Evolutionary conservation across 805 yeast genomes (phyloP).

Genomic region (Sugiyamaella chiloensis): DNA sequence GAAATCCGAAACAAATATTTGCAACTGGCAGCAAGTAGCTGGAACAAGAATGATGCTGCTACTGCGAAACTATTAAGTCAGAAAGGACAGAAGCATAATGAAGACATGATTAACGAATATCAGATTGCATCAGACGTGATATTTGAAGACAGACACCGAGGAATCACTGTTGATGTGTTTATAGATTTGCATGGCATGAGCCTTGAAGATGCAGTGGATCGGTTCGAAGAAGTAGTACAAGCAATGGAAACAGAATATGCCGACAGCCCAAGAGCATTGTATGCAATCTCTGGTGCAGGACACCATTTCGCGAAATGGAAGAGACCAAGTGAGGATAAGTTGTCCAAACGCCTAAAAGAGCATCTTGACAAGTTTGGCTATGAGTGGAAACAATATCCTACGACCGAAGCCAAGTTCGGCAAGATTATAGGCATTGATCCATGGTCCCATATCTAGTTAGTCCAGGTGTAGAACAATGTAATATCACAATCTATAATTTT

Average conservation of each 20-base stretch:
- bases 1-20: constrained; percentile 34
- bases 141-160: constrained; percentile 23
- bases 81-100: constrained; percentile 34
- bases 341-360: constrained; percentile 31
- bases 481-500: too few relatives aligned
- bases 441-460: constrained; percentile 27
- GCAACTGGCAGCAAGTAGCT: constrained; percentile 33
- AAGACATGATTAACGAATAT: constrained; percentile 28
- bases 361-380: constrained; percentile 39
- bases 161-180: constrained; percentile 29
- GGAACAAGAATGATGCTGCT: constrained; percentile 33
- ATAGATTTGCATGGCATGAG: constrained; percentile 37
- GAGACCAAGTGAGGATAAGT: constrained; percentile 28
- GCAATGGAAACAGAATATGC: constrained; percentile 23
- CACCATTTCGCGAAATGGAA: constrained; percentile 30
- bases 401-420: constrained; percentile 35
- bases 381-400: constrained; percentile 36
- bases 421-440: constrained; percentile 42
- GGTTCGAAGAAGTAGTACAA: constrained; percentile 26
- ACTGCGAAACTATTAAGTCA: constrained; percentile 30
- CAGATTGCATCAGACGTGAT: constrained; percentile 29
- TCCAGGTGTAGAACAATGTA: background rate
- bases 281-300: constrained; percentile 35
- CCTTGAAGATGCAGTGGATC: constrained; percentile 33
- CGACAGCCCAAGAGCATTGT: constrained; percentile 27